These are phyloP conservation scores for Logfia minima DNA, from an alignment of 129 eudicot species.

Conservation along the genomic window DNA sequence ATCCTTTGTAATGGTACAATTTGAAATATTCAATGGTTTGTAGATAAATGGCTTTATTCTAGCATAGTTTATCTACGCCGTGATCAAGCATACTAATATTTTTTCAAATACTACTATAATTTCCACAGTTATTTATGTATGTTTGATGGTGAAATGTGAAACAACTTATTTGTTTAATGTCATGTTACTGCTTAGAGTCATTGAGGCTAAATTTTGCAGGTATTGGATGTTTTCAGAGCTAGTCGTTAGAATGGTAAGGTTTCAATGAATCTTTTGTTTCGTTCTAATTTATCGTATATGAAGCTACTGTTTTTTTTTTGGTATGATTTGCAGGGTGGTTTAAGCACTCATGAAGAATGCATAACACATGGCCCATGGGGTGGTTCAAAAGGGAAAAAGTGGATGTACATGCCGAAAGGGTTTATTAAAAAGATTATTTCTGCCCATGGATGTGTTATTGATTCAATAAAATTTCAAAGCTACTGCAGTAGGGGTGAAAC, in stretches of 20 bases:
- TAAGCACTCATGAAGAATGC: background rate
- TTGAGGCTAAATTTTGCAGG: background rate
- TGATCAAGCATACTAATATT: no score
- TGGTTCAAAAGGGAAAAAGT: background rate
- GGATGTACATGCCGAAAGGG: constrained; percentile 7
- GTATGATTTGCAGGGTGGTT: background rate
- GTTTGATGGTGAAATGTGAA: no score
- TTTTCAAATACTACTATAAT: no score
- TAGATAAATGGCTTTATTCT: no score
- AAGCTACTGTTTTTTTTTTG: background rate
- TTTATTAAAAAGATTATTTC: background rate
- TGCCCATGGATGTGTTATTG: background rate
- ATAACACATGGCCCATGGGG: constrained; percentile 21
- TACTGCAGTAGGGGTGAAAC: background rate
- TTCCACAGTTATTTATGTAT: no score
- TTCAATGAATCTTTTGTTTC: background rate
- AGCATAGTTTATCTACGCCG: no score
- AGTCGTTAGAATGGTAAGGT: background rate
- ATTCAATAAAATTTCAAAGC: background rate
- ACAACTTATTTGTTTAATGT: no score
- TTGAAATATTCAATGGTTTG: no score
- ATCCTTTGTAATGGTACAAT: no score
- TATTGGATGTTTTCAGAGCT: background rate
- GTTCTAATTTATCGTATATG: background rate
- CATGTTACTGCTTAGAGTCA: no score